Evolutionary conservation across 352 stramenopile species (phyloP).

Genomic region (Hyaloperonospora arabidopsidis): DNA sequence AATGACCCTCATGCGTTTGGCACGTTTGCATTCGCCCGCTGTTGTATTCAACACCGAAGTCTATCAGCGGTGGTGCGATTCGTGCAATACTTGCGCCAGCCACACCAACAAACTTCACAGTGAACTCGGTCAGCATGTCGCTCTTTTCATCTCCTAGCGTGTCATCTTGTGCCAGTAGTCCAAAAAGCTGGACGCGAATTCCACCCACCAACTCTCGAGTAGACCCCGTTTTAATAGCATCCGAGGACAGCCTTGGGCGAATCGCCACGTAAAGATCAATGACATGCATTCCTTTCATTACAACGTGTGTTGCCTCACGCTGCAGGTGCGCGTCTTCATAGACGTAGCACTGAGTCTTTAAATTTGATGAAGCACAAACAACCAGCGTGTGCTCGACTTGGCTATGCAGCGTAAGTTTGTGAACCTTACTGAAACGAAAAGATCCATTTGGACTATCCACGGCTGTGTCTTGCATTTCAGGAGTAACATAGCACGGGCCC

Average conservation of each 20-base stretch:
- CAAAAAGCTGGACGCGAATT: slow-evolving; percentile 83
- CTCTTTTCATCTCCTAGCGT: slow-evolving; percentile 39
- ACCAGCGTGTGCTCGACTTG: slow-evolving; percentile 71
- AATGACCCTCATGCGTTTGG: slow-evolving; percentile 53
- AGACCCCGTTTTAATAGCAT: slow-evolving; percentile 74
- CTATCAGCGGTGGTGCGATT: slow-evolving; percentile 53
- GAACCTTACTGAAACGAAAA: slow-evolving; percentile 81
- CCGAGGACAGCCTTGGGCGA: slow-evolving; percentile 63
- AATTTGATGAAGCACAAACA: slow-evolving; percentile 74
- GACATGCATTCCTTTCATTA: slow-evolving; percentile 52
- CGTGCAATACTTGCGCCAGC: slow-evolving; percentile 71
- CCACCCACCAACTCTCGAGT: slow-evolving; percentile 76
- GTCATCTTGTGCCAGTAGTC: slow-evolving; percentile 15
- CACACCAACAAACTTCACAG: slow-evolving; percentile 81
- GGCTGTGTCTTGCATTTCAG: slow-evolving; percentile 75
- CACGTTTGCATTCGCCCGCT: slow-evolving; percentile 32
- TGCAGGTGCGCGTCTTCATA: slow-evolving; percentile 70
- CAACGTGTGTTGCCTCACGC: slow-evolving; percentile 65
- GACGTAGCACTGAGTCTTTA: slow-evolving; percentile 87
- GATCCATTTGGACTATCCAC: slow-evolving; percentile 66
- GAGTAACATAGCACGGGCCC: slow-evolving; percentile 76
- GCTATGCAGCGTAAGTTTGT: slow-evolving; percentile 75
- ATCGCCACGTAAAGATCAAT: slow-evolving; percentile 77
- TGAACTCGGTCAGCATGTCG: slow-evolving; percentile 80
- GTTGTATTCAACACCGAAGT: slow-evolving; percentile 78